Evolutionary conservation across 345 rosid species (phyloP).

Genomic region (Bretschneidera sinensis): DNA sequence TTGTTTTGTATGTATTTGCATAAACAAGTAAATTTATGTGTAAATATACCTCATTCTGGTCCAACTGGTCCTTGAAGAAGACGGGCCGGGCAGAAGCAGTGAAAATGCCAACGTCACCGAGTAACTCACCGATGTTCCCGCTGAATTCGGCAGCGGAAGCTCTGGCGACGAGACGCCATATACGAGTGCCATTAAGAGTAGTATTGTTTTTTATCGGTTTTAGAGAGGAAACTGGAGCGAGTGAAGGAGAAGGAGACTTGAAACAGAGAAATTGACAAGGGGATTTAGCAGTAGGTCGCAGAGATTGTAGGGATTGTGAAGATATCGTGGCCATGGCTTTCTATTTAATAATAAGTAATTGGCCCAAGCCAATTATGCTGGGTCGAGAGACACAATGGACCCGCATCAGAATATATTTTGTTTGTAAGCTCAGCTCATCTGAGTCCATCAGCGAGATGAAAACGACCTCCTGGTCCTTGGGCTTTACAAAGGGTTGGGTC

Average conservation of each 20-base stretch:
- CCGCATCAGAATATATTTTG: too few species aligned
- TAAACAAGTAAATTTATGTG: background rate
- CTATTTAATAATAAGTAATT: too few species aligned
- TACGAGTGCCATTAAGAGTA: background rate
- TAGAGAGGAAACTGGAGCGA: slow-evolving; percentile 11
- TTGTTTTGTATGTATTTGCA: too few species aligned
- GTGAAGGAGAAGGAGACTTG: background rate
- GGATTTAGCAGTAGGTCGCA: slow-evolving; percentile 13
- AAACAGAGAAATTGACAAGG: slow-evolving; percentile 5
- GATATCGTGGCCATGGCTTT: slow-evolving; percentile 22
- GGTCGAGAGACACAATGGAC: too few species aligned
- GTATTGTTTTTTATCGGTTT: background rate
- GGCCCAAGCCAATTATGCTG: background rate
- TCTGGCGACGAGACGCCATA: slow-evolving; percentile 19
- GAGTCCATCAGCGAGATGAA: too few species aligned
- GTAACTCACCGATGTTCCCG: slow-evolving; percentile 35
- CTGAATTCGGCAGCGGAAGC: slow-evolving; percentile 36
- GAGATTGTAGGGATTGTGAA: slow-evolving; percentile 24
- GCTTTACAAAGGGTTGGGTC: too few species aligned
- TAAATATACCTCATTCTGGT: slow-evolving; percentile 62
- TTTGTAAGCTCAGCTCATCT: too few species aligned
- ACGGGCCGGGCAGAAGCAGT: slow-evolving; percentile 61
- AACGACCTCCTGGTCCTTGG: too few species aligned
- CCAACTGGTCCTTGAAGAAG: slow-evolving; percentile 73
- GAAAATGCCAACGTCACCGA: slow-evolving; percentile 59